Base-by-base conservation (phyloP, 352 stramenopile genomes). In the Phytophthora fragariae region DNA sequence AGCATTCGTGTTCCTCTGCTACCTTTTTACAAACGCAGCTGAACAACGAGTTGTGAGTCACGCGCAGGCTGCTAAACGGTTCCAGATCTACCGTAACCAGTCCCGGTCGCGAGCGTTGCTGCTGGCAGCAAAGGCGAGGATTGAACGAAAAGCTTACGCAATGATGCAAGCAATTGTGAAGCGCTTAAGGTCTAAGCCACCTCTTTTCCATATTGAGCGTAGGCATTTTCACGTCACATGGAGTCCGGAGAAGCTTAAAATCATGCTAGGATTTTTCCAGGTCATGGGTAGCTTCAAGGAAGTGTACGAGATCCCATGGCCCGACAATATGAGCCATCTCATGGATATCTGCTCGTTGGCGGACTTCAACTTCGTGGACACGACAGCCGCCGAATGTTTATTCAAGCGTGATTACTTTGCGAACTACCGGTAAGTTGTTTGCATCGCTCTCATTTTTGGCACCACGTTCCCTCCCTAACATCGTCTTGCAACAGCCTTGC, bases 211-310 rank as follows among this genome's bases (percentile, higher is more conserved):
- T 0, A 91, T 92, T 31, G 57, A 69, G 7, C 84, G 68, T 1
- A 58, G 57, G 3, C 5, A 19, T 9, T 62, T 74, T 5, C 44
- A 70, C 21, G 65, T 76, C 6, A 74, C 83, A 15, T 83, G 87
- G 41, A 78, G 83, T 9, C 73, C 85, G 3, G 87, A 94, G 33
- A 94, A 94, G 58, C 87, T 94, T 56, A 94, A 94, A 73, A 94
- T 94, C 39, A 59, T 94, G 66, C 64, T 94, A 12, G 83, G 79
- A 10, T 94, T 92, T 65, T 92, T 94, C 63, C 87, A 94, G 65
- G 79, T 94, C 37, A 84, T 94, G 53, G 84, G 84, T 2, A 82
- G 84, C 49, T 92, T 92, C 62, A 92, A 94, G 56, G 82, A 88
- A 37, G 73, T 88, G 7, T 94, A 94, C 62, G 82, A 92, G 62